Evolutionary conservation across 352 stramenopile genomes (phyloP).

Genomic region (Phytophthora idaei): DNA sequence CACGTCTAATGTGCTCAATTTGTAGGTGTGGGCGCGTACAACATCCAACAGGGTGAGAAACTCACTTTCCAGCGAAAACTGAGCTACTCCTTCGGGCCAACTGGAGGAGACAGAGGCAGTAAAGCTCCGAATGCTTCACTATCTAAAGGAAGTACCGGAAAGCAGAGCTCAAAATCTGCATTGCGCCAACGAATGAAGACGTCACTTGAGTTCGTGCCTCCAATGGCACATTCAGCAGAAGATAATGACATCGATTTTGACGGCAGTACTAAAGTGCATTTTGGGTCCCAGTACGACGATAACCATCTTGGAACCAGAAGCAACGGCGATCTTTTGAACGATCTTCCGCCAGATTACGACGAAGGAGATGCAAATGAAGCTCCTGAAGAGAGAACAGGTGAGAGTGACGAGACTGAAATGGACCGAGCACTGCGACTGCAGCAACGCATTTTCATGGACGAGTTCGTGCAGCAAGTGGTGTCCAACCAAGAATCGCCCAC

Average conservation of each 20-base stretch:
- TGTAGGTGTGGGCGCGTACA: constrained; percentile 56
- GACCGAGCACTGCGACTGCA: constrained; percentile 48
- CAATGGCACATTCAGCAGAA: neutral
- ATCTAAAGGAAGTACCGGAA: constrained; percentile 7
- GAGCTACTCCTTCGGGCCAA: constrained; percentile 46
- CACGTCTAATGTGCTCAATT: neutral
- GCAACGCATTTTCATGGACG: constrained; percentile 57
- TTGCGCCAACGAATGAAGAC: constrained; percentile 30
- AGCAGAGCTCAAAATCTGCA: neutral
- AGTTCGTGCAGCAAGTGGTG: constrained; percentile 60
- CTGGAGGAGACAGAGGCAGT: neutral
- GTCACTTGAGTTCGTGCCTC: constrained; percentile 28
- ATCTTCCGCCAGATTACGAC: constrained; percentile 11
- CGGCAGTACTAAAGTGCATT: constrained; percentile 6
- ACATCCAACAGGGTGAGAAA: constrained; percentile 50
- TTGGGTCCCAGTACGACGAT: constrained; percentile 15
- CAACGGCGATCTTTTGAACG: constrained; percentile 1
- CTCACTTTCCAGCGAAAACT: constrained; percentile 48
- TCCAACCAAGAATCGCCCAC: constrained; percentile 27
- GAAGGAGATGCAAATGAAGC: constrained; percentile 21
- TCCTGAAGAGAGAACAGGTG: constrained; percentile 6
- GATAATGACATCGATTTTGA: neutral
- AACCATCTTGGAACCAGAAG: neutral
- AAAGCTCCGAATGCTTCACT: neutral
- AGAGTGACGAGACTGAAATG: constrained; percentile 25